Evolutionary conservation across 2,329 filamentous ascomycete genomes (phyloP), one percentile per base, ranked within the genome.

Genomic region (Clarireedia homoeocarpa): DNA sequence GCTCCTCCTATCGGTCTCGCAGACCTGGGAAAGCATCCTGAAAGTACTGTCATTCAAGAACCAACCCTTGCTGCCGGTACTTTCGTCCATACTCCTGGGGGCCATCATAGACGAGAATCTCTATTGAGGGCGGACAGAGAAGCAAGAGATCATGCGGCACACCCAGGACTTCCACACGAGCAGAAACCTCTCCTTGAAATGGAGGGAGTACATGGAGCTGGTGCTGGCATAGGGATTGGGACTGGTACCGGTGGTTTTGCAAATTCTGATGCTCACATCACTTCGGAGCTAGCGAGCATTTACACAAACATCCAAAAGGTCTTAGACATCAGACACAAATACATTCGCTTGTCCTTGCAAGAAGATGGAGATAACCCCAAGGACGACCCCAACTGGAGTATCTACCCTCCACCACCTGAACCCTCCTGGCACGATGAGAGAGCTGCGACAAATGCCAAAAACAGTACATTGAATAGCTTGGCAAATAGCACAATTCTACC

Each of bases 331-430:
- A 84, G 94, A 58, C 85, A 91, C 70, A 95, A 90, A 66, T 99
- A 97, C 71, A 89, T 97, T 52, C 77, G 82, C 1, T 73, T 96
- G 15, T 97, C 94, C 0, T 75, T 91, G 20, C 94, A 99, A 68
- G 81, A 87, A 9, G 80, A 85, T 6, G 80, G 82, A 12, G 89
- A 96, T 68, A 96, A 97, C 63, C 94, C 94, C 1, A 90, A 90
- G 65, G 91, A 97, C 69, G 82, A 87, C 17, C 79, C 85, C 0
- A 80, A 77, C 50, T 99, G 92, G 92, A 79, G 81, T 53, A 89
- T 99, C 46, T 97, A 97, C 66, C 94, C 94, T 9, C 84, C 89
- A 14, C 91, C 91, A 4, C 94, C 92, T 5, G 89, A 95, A 66
- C 94, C 94, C 15, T 89, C 89, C 2, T 97, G 94, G 92, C 80